These are phyloP conservation scores for Centella asiatica DNA, from an alignment of 129 eudicot genomes.

Conservation along the genomic window DNA sequence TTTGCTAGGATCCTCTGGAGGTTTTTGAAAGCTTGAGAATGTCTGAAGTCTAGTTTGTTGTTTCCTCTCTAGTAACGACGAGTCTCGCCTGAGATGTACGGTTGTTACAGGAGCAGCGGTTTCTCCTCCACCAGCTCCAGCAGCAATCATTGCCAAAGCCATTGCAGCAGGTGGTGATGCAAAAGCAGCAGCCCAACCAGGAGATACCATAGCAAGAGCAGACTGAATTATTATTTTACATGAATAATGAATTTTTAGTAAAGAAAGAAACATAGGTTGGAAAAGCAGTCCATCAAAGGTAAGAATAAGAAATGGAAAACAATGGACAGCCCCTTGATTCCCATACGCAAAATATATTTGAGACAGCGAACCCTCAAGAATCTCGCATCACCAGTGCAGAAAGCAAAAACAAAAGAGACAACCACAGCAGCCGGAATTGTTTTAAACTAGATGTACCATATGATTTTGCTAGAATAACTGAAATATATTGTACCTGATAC, in stretches of 20 bases:
- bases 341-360: background rate
- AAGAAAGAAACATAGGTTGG: background rate
- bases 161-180: conserved; percentile 99
- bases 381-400: background rate
- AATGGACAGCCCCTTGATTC: background rate
- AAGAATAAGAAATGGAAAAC: background rate
- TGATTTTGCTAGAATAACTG: background rate
- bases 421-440: background rate
- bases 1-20: conserved; percentile 41
- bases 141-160: conserved; percentile 97
- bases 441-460: background rate
- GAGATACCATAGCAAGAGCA: conserved; percentile 91
- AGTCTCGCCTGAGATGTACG: conserved; percentile 54
- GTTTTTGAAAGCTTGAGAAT: conserved; percentile 82
- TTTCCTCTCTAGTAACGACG: conserved; percentile 63
- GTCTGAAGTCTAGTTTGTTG: conserved; percentile 62
- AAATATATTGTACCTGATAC: too few relatives aligned
- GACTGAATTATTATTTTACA: conserved; percentile 37
- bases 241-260: background rate
- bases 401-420: background rate
- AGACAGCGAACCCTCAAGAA: background rate
- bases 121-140: conserved; percentile 99
- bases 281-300: background rate
- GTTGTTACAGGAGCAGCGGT: conserved; percentile 47
- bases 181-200: conserved; percentile 99